phyloP scores from a whole-genome alignment of 352 stramenopile species.

The Elongisporangium undulatum region DNA sequence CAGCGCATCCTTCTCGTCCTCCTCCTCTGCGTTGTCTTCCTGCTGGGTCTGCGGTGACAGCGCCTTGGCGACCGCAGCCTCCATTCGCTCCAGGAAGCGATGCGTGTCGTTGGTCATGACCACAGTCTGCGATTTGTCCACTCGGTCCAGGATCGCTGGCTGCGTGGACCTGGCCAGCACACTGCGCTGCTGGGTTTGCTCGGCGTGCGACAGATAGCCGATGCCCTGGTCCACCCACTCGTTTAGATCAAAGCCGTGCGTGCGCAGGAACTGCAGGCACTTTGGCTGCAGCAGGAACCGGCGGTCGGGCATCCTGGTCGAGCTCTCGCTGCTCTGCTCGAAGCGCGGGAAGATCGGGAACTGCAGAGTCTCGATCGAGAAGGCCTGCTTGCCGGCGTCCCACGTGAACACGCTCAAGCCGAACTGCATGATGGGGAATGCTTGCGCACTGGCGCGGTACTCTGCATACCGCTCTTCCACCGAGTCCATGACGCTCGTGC shows the following conservation, averaged over 20 bases:
- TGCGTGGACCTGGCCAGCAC: constrained; percentile 19
- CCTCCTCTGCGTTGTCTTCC: constrained; percentile 5
- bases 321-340: constrained; percentile 14
- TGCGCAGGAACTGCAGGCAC: constrained; percentile 71
- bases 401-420: constrained; percentile 68
- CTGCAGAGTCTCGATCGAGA: constrained; percentile 60
- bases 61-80: constrained; percentile 14
- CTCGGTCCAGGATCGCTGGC: constrained; percentile 33
- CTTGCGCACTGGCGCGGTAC: constrained; percentile 39
- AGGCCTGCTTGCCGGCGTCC: constrained; percentile 27
- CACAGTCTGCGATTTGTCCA: constrained; percentile 22
- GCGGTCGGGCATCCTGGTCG: constrained; percentile 28
- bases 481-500: constrained; percentile 67
- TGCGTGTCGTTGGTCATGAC: constrained; percentile 39
- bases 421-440: constrained; percentile 76
- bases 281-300: constrained; percentile 68
- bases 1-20: constrained; percentile 11
- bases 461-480: constrained; percentile 64
- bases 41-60: background rate
- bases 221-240: constrained; percentile 70
- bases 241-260: constrained; percentile 79
- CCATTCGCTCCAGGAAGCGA: constrained; percentile 31
- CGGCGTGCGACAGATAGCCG: constrained; percentile 57
- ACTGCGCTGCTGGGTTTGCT: constrained; percentile 26
- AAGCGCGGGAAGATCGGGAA: constrained; percentile 73